phyloP scores from a whole-genome alignment of 768 basidiomycete species.

The Boletus eberwhitei region DNA sequence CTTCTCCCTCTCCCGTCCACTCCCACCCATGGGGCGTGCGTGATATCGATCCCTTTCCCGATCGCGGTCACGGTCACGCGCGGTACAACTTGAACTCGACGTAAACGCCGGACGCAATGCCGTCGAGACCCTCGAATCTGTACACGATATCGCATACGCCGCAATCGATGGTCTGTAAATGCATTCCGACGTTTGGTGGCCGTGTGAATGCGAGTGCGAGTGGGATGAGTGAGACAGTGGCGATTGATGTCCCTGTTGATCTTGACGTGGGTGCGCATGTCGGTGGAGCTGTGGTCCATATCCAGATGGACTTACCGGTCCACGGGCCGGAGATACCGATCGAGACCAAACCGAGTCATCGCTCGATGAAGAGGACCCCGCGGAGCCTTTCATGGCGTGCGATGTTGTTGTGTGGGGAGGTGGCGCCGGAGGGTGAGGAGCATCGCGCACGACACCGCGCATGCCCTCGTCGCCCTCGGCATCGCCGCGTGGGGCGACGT shows the following conservation, averaged over 20 bases:
- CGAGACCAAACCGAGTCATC: conserved; percentile 26
- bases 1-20: conserved; percentile 15
- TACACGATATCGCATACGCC: conserved; percentile 32
- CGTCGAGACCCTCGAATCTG: conserved; percentile 33
- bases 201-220: not conserved
- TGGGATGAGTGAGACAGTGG: not conserved
- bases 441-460: not conserved
- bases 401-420: not conserved
- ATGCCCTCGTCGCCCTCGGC: conserved; percentile 13
- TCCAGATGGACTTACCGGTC: not conserved
- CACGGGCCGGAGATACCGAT: conserved; percentile 26
- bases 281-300: conserved; percentile 21
- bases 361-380: conserved; percentile 25
- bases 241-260: conserved; percentile 18
- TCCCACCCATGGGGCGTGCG: conserved; percentile 1
- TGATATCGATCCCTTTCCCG: conserved; percentile 14
- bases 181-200: conserved; percentile 18
- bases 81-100: conserved; percentile 15
- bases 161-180: conserved; percentile 31
- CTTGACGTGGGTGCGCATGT: conserved; percentile 8
- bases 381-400: conserved; percentile 7
- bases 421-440: not conserved
- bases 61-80: conserved; percentile 21
- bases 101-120: conserved; percentile 34
- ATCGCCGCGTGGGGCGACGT: not conserved